Evolutionary conservation across 2,329 filamentous ascomycete genomes (phyloP).

Genomic region (Alternaria angustiovoidea): DNA sequence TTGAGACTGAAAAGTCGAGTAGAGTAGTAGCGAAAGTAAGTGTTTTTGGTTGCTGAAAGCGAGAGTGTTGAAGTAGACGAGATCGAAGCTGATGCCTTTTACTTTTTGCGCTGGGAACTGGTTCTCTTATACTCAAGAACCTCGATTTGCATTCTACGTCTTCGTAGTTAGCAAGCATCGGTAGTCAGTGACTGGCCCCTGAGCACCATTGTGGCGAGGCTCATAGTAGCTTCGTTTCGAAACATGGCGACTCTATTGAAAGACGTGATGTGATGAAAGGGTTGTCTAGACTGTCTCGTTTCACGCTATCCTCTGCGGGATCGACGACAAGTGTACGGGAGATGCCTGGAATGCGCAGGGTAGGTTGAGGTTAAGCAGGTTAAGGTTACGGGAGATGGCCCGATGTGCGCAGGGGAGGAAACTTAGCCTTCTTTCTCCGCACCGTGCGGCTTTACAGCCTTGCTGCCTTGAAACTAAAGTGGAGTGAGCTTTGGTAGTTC

Average conservation of each 20-base stretch:
- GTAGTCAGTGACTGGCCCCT: neutral
- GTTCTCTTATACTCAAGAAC: conserved; percentile 13
- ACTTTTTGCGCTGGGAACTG: conserved; percentile 3
- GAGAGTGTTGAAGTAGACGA: conserved; percentile 9
- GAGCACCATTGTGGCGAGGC: conserved; percentile 2
- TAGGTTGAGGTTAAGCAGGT: neutral
- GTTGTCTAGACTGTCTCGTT: conserved; percentile 6
- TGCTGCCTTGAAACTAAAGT: conserved; percentile 4
- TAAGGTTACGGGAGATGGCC: conserved; percentile 6
- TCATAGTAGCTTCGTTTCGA: conserved; percentile 10
- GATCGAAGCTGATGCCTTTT: conserved; percentile 12
- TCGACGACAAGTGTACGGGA: conserved; percentile 4
- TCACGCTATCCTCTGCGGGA: conserved; percentile 3
- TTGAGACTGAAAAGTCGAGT: neutral
- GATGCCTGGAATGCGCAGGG: conserved; percentile 3
- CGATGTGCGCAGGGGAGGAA: neutral
- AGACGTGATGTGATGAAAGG: conserved; percentile 5
- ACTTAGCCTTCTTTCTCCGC: neutral
- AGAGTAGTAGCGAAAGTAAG: conserved; percentile 5
- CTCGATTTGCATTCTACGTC: neutral
- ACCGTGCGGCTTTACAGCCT: neutral
- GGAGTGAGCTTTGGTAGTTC: neutral
- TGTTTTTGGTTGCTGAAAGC: conserved; percentile 5
- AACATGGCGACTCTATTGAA: conserved; percentile 8
- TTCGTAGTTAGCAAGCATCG: neutral